Base-by-base conservation (phyloP, 345 rosid species). In the Pseudoturritis turrita region DNA sequence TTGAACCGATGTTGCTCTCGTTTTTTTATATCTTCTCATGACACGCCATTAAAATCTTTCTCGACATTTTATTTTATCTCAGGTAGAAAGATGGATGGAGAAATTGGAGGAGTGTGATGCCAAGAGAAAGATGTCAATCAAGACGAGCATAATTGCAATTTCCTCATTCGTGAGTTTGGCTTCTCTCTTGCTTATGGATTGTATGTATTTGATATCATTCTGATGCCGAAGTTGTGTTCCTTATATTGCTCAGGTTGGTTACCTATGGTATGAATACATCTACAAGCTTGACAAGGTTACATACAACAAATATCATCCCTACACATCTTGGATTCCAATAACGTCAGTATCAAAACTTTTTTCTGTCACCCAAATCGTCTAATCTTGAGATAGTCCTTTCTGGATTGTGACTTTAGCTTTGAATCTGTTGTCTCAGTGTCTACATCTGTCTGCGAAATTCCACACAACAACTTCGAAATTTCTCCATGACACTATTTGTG, bases 71-170 rank as follows among this genome's bases (percentile, higher is more conserved):
- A n/a, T n/a, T n/a, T 57, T 19, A 55, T 51, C 37, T 68, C 80
- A 94, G 97, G 91, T 88, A 40, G 98, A 91, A 89, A 94, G 84
- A 82, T 94, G 91, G 97, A 89, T 89, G 96, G 98, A 94, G 65
- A 94, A 85, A 83, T 75, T 94, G 83, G 98, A 94, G 81, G 98
- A 94, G 81, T 81, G 86, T 78, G 96, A 94, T 80, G 64, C 84
- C 51, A 91, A 79, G 85, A 88, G 76, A 82, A 89, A 77, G 80
- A 60, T 79, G n/a, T 77, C 88, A 28, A 87, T 95, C 72, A 91
- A 89, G 77, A 79, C 90, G 2, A 78, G 83, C 78, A 73, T 95
- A 25, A 84, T 86, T 45, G 72, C 86, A 19, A 56, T 82, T 63
- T 76, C 97, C 52, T 54, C 80, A 52, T 77, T 81, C 60, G 99